A percentile compares a stretch with the other conserved stretches of the same genome.
Conservation (phyloP, 163 green algal genomes). For the Chlorella variabilis region DNA sequence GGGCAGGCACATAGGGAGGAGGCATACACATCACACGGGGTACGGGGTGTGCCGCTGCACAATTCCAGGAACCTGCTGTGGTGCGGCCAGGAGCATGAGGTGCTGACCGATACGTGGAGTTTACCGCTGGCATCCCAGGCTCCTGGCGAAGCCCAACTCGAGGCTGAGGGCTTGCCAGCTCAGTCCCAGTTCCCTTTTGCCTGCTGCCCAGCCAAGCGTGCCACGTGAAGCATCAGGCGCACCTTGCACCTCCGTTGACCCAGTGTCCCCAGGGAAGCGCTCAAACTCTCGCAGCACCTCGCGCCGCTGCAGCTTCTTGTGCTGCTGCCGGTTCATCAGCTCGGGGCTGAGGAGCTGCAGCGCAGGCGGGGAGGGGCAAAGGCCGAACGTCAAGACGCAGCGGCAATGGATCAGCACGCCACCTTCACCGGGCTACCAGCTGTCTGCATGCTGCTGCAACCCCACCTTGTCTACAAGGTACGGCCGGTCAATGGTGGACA, state of each 20-base stretch:
- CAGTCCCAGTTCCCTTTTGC: too few relatives aligned
- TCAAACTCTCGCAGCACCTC: slow-evolving; percentile 33
- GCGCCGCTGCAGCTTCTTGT: not conserved
- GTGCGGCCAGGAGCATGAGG: too few relatives aligned
- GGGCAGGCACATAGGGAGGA: not conserved
- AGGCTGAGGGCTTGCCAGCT: too few relatives aligned
- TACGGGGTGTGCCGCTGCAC: too few relatives aligned
- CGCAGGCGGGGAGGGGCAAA: not conserved
- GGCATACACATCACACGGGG: too few relatives aligned
- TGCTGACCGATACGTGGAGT: too few relatives aligned
- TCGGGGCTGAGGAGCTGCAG: slow-evolving; percentile 32
- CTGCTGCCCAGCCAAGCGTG: not conserved
- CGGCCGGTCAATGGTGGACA: not conserved
- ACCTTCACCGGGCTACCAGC: too few relatives aligned
- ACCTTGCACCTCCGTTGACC: slow-evolving; percentile 61
- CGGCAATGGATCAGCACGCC: too few relatives aligned
- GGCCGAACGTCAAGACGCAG: too few relatives aligned
- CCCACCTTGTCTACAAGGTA: slow-evolving; percentile 46
- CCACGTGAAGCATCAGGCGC: not conserved
- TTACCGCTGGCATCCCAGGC: too few relatives aligned
- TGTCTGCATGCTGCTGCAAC: not conserved
- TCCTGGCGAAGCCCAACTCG: too few relatives aligned
- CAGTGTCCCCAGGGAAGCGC: slow-evolving; percentile 55
- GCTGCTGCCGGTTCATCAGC: slow-evolving; percentile 13
- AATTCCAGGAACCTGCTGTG: too few relatives aligned